A percentile compares a stretch with the other conserved stretches of the same genome.
Conservation (phyloP, 495 filamentous ascomycete species). For the Extremus antarcticus region DNA sequence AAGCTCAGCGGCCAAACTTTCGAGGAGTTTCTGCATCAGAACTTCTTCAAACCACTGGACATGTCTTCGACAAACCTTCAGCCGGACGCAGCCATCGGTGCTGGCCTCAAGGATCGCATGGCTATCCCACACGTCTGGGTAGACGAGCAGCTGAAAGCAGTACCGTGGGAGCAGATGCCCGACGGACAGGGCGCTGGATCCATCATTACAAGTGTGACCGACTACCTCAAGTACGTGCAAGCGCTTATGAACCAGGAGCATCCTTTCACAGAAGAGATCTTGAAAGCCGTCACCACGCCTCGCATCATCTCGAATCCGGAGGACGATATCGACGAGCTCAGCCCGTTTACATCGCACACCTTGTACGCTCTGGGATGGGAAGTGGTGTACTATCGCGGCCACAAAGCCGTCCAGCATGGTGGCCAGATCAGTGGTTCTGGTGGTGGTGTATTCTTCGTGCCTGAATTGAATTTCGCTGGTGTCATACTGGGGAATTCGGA, state of each 20-base stretch:
- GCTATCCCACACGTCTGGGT: conserved; percentile 22
- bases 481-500: conserved; percentile 5
- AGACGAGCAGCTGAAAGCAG: conserved; percentile 6
- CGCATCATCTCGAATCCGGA: conserved; percentile 2
- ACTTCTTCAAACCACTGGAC: conserved; percentile 7
- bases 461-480: conserved; percentile 6
- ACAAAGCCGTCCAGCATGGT: conserved; percentile 4
- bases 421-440: conserved; percentile 3
- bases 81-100: conserved; percentile 20
- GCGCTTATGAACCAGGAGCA: conserved; percentile 14
- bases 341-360: conserved; percentile 3
- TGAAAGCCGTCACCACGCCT: conserved; percentile 2
- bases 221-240: conserved; percentile 8
- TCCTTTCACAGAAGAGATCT: conserved; percentile 7
- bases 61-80: conserved; percentile 28
- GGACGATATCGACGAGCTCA: conserved; percentile 1
- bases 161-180: conserved; percentile 1
- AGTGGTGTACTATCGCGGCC: conserved; percentile 5
- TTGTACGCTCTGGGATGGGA: conserved; percentile 6
- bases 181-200: conserved; percentile 15
- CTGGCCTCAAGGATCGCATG: conserved; percentile 29
- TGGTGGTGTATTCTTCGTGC: conserved; percentile 8
- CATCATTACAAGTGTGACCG: conserved; percentile 8
- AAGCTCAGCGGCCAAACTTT: conserved; percentile 3
- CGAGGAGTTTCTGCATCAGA: conserved; percentile 4